Base-by-base conservation (phyloP, 2,329 filamentous ascomycete genomes). In the Periglandula ipomoeae region DNA sequence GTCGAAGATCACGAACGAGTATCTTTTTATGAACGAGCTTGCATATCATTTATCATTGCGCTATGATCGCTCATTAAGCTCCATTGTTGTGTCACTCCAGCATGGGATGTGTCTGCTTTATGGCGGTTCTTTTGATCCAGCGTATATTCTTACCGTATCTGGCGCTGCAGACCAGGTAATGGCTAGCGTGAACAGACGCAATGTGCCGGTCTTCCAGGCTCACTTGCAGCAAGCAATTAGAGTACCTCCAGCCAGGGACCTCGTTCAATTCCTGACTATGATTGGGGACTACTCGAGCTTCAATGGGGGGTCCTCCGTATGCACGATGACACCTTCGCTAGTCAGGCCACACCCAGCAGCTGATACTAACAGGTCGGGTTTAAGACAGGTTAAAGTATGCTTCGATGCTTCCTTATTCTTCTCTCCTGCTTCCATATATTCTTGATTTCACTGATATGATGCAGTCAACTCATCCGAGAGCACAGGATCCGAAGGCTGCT, bases 171-270 rank as follows among this genome's bases (percentile, higher is more conserved):
- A 73, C 10, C 76, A 87, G 54, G 70, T 93, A 2, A 82, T 84
- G 52, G 79, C 86, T 0, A 77, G 81, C 3, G 87, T 81, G 46
- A 95, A 95, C 68, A 85, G 86, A 62, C 81, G 88, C 53, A 93
- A 91, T 63, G 81, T 87, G 1, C 74, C 76, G n/a, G 68, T 94
- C 17, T 77, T 94, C 3, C 87, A 93, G 61, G 74, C 72, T n/a
- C 84, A 86, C 62, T 76, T 95, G 64, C 74, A 81, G 13, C 84
- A 88, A 22, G 73, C 81, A 1, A 71, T 95, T 0, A 77, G 79
- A 2, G 86, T 95, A 3, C 59, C 73, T 0, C 65, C 82, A 0
- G 71, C 78, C 1, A 77, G 87, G 35, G 89, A 89, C 1, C 74
- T 89, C 30, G 67, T 95, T 49, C 81, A 82, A 30, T 95, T 91